Base-by-base conservation (phyloP, 140 eudicot species). In the Ambrosia hybrid region DNA sequence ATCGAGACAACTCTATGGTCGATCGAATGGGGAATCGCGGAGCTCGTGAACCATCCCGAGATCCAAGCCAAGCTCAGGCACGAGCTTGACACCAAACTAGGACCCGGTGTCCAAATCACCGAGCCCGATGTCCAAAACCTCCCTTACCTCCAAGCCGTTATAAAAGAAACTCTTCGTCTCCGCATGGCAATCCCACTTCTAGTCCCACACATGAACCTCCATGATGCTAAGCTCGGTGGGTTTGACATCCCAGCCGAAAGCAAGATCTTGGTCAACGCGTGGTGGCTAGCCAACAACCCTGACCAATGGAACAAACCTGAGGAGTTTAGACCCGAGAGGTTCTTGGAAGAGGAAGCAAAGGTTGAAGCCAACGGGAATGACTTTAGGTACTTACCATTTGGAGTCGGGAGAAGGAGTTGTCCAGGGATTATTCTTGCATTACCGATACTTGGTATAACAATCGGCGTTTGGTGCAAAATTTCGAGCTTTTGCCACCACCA, bases 131-230 rank as follows among this genome's bases (percentile, higher is more conserved):
- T 82, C 53, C 78, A 78, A 46, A 89, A 85, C 70, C 95, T 92
- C 61, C 98, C 98, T 1, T 92, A 92, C 85, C 95, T 92, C 21
- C 89, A 92, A 45, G 98, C 98, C 11, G 98, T 92, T 55, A 60
- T 92, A 84, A 92, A 92, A 73, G 98, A 92, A 70, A 92, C 96
- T 11, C 90, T 92, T 0, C 89, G 98, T 16, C 88, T 87, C 6
- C 85, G 98, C 0, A 92, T 89, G 98, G 91, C 95, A 0, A 87
- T 92, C 66, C 98, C 98, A 10, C 88, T 90, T 2, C 81, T 92
- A 37, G 95, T 92, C 80, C 98, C 98, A 0, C 98, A 92, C 88
- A 89, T 92, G 98, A 92, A 92, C 89, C 95, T 92, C 39, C 86
- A 89, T 41, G 92, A 89, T 0, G 98, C 95, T 11, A 89, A 92